Base-by-base conservation (phyloP, 495 filamentous ascomycete species). In the Penicillium waksmanii region DNA sequence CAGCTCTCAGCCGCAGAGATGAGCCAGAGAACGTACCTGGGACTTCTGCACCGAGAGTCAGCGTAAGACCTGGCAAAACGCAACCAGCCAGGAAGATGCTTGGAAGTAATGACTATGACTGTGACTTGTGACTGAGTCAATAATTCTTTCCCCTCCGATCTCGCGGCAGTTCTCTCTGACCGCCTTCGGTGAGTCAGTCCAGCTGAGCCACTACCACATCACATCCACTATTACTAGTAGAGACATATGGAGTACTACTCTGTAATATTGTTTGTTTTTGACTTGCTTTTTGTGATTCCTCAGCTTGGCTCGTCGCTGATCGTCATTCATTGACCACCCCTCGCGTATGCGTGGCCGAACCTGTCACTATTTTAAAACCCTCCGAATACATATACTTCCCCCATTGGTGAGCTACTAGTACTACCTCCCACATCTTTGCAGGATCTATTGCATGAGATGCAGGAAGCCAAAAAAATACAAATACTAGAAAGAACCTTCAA, bases 61-160 rank as follows among this genome's bases (percentile, higher is more conserved):
- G 60, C 51, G 43, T 53, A 63, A 57, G 36, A 58, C 17, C 53
- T 35, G 51, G 46, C 53, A 60, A 61, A 47, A 57, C 25, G 47
- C 27, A 36, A 49, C 58, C 36, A 49, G 59, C 57, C 51, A 53
- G 61, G 58, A 57, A 57, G 53, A 58, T 62, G 54, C 57, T 56
- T 58, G 50, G 36, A 64, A 51, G 21, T n/a, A 54, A 44, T 18
- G 48, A 36, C 27, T 31, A 31, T 31, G 27, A 31, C 27, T 31
- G 27, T 27, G 27, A 33, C 35, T 36, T 36, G 53, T 17, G 17
- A 38, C 35, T 36, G 27, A 38, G 51, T 66, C 66, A 65, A 71
- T 52, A 61, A 64, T 62, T 60, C 48, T 65, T 67, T 57, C 55
- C 69, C 63, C 72, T 73, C 73, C 73, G 73, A 73, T 71, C 62